Evolutionary conservation across 352 stramenopile genomes (phyloP).

Genomic region (Globisporangium nagaii): DNA sequence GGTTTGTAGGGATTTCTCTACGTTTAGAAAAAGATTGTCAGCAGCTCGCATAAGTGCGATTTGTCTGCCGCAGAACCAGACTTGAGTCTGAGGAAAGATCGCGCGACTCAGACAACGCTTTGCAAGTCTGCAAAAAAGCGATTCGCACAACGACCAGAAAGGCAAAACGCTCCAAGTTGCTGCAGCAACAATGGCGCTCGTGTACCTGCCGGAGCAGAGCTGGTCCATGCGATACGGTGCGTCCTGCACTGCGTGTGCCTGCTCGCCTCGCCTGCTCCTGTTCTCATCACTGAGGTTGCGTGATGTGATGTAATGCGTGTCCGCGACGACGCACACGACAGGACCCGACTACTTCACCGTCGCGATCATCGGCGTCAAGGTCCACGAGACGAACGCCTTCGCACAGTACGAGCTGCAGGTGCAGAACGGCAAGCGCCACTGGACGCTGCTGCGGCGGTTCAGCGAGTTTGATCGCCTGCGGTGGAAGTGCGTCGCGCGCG

Average conservation of each 20-base stretch:
- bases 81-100: no score
- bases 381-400: constrained; percentile 45
- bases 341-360: constrained; percentile 74
- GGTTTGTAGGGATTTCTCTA: no score
- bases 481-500: constrained; percentile 35
- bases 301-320: background rate
- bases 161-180: background rate
- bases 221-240: constrained; percentile 73
- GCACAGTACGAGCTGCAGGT: constrained; percentile 67
- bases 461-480: constrained; percentile 63
- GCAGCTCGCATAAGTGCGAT: no score
- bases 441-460: constrained; percentile 64
- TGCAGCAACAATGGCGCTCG: constrained; percentile 46
- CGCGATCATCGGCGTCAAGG: constrained; percentile 38
- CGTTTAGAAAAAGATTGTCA: no score
- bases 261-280: background rate
- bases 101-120: no score
- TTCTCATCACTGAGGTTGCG: background rate
- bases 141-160: background rate
- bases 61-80: no score
- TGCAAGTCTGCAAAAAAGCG: no score
- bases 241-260: constrained; percentile 1
- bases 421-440: constrained; percentile 62
- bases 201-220: constrained; percentile 62
- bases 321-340: no score